Conservation (phyloP, 352 stramenopile genomes). For the Aphanomyces euteiches region DNA sequence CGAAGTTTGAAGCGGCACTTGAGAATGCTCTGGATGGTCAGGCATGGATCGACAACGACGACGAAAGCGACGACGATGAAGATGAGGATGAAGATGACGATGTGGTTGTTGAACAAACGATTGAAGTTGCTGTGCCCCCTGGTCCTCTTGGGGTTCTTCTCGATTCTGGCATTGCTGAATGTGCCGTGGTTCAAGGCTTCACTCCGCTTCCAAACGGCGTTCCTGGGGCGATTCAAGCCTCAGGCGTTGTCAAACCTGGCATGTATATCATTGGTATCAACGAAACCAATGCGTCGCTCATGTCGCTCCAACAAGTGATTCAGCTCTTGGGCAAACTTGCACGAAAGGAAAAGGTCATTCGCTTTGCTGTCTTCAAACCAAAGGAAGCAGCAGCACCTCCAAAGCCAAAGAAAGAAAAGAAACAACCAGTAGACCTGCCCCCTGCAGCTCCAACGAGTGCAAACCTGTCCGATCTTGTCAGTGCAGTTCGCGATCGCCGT, state of each 20-base stretch:
- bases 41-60: conserved; percentile 71
- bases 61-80: conserved; percentile 47
- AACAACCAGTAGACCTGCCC: no score
- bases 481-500: background rate
- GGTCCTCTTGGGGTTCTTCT: conserved; percentile 70
- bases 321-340: conserved; percentile 66
- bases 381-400: background rate
- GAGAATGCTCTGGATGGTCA: conserved; percentile 64
- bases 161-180: conserved; percentile 73
- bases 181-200: conserved; percentile 78
- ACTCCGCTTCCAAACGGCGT: conserved; percentile 54
- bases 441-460: background rate
- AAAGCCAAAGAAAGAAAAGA: conserved; percentile 4
- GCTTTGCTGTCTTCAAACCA: conserved; percentile 67
- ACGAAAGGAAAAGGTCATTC: conserved; percentile 76
- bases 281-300: conserved; percentile 75
- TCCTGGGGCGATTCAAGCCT: conserved; percentile 58
- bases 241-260: conserved; percentile 60
- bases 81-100: conserved; percentile 61
- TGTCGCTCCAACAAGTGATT: conserved; percentile 53
- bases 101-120: conserved; percentile 70
- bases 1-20: conserved; percentile 19
- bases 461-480: background rate
- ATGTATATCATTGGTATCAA: conserved; percentile 88
- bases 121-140: conserved; percentile 67